A percentile compares a stretch with the other conserved stretches of the same genome.
These are phyloP conservation scores for Aphanomyces astaci DNA, from an alignment of 352 stramenopile genomes.

Conservation along the genomic window DNA sequence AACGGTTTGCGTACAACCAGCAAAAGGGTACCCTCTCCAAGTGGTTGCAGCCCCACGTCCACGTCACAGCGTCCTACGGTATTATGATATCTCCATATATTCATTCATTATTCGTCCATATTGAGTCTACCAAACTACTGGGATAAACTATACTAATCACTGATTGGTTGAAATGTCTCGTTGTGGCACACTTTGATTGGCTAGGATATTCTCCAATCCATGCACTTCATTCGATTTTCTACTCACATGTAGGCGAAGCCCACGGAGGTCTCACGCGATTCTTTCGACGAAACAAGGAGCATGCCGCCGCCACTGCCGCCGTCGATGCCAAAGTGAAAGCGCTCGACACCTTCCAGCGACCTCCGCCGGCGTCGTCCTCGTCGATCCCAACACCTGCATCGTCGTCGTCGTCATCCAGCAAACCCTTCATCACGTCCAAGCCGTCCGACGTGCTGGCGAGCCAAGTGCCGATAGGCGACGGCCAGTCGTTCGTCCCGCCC, in stretches of 20 bases:
- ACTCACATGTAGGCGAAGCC: constrained; percentile 43
- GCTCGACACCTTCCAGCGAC: constrained; percentile 29
- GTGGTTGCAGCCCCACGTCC: constrained; percentile 88
- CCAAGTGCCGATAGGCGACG: constrained; percentile 53
- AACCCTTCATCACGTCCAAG: neutral
- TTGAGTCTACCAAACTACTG: too few species aligned
- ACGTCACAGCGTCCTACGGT: constrained; percentile 61
- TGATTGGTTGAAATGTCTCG: too few species aligned
- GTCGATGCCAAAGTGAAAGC: constrained; percentile 30
- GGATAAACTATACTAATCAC: too few species aligned
- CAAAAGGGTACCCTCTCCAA: constrained; percentile 92
- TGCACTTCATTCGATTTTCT: neutral
- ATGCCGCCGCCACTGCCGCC: constrained; percentile 26
- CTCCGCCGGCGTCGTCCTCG: constrained; percentile 2
- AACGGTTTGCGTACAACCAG: constrained; percentile 88
- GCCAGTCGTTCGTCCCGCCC: constrained; percentile 57
- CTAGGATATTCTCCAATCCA: too few species aligned
- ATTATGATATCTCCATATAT: neutral
- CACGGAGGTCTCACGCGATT: constrained; percentile 78
- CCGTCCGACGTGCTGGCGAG: constrained; percentile 2
- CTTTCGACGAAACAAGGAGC: constrained; percentile 66
- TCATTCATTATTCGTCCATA: neutral
- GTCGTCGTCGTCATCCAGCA: neutral
- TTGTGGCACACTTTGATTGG: too few species aligned
- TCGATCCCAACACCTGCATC: constrained; percentile 16